A percentile compares a stretch with the other conserved stretches of the same genome.
Conservation (phyloP, 2,329 filamentous ascomycete species). For the Neopestalotiopsis clavispora region DNA sequence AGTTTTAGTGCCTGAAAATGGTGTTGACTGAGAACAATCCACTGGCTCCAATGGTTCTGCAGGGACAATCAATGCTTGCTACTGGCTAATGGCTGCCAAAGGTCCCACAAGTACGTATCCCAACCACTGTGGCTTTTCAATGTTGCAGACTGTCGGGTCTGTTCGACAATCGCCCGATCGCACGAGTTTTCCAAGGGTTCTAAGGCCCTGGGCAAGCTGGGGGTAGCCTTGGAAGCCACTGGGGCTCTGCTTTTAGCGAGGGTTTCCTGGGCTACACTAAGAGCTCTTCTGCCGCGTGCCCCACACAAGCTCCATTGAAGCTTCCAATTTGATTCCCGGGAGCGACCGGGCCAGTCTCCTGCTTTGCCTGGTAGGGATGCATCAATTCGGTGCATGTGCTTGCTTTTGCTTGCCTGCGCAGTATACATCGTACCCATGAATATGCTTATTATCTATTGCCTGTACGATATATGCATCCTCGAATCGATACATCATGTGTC, state of each 20-base stretch:
- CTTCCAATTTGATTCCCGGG: background rate
- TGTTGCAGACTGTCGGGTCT: background rate
- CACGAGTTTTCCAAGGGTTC: background rate
- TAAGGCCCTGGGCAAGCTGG: background rate
- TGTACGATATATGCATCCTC: too few species aligned
- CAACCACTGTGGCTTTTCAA: background rate
- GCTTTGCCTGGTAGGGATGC: too few species aligned
- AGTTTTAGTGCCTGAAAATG: conserved; percentile 15
- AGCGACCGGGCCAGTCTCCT: too few species aligned
- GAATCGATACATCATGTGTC: too few species aligned
- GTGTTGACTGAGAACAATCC: conserved; percentile 6
- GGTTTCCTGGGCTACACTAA: background rate
- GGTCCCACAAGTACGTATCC: background rate
- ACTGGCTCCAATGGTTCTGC: background rate
- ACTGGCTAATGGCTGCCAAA: background rate
- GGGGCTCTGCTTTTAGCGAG: background rate
- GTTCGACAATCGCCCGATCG: background rate
- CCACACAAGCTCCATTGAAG: background rate
- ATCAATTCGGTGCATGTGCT: too few species aligned
- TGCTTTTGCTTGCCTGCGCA: too few species aligned
- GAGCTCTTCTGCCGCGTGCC: background rate
- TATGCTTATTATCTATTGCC: too few species aligned
- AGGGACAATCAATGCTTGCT: background rate
- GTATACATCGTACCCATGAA: too few species aligned
- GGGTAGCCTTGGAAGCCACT: background rate